Conservation (phyloP, 2,329 filamentous ascomycete genomes). For the Nothophaeocryptopus gaeumannii region DNA sequence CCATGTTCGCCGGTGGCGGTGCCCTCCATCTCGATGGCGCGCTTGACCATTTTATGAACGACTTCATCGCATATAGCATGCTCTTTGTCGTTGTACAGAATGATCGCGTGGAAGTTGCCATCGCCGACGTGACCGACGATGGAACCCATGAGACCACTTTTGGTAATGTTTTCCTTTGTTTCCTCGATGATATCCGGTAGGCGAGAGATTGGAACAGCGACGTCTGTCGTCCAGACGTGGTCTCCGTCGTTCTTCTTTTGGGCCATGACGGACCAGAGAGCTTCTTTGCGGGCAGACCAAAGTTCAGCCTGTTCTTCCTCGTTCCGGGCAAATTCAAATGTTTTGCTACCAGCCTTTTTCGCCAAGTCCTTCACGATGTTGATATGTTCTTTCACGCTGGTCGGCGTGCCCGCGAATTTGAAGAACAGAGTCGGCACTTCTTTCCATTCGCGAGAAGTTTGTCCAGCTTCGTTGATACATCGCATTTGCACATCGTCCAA, state of each 20-base stretch:
- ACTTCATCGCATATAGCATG: slow-evolving; percentile 65
- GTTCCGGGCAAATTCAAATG: slow-evolving; percentile 66
- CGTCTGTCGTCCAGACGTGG: slow-evolving; percentile 76
- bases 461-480: slow-evolving; percentile 66
- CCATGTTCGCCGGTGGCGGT: slow-evolving; percentile 85
- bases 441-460: slow-evolving; percentile 63
- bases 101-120: slow-evolving; percentile 69
- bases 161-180: slow-evolving; percentile 64
- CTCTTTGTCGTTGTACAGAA: slow-evolving; percentile 66
- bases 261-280: slow-evolving; percentile 69
- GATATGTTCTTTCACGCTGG: slow-evolving; percentile 75
- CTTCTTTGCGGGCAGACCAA: slow-evolving; percentile 74
- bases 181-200: slow-evolving; percentile 74
- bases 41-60: slow-evolving; percentile 81
- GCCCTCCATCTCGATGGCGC: slow-evolving; percentile 74
- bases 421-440: slow-evolving; percentile 71
- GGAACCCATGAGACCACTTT: slow-evolving; percentile 60
- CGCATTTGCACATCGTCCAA: slow-evolving; percentile 88
- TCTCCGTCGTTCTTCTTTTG: slow-evolving; percentile 59
- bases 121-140: slow-evolving; percentile 75
- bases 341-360: slow-evolving; percentile 58
- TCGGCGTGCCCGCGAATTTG: slow-evolving; percentile 68
- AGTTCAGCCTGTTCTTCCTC: slow-evolving; percentile 65
- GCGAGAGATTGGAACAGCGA: slow-evolving; percentile 71
- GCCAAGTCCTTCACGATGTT: slow-evolving; percentile 62